Base-by-base conservation (phyloP, 192 early-diverging fungal genomes). In the Helicostylum pulchrum region DNA sequence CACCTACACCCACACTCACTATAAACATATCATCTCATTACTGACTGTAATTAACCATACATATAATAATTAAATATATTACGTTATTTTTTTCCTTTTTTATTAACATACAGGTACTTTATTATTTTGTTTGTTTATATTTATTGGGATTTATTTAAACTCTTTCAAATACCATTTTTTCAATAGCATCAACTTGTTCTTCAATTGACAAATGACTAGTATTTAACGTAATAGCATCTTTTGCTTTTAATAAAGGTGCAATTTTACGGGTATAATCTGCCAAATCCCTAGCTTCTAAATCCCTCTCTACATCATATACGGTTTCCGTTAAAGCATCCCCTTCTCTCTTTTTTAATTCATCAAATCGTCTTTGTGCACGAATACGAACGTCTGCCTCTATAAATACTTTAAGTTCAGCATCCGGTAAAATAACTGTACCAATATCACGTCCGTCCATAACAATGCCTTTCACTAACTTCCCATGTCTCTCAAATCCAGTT, bases 381-480 rank as follows among this genome's bases (percentile, higher is more conserved):
- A 89, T 77, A 47, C 74, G 72, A 21, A 81, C 75, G 52, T 82
- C 80, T 1, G 90, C 90, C 10, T 85, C 81, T 8, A 94, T 72
- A 60, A 85, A 94, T 7, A 94, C 73, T 53, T 94, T 94, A 7
- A 92, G 76, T 42, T 94, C 82, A 0, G 92, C 92, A 52, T 84
- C 67, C 0, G 92, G 89, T 31, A 92, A 79, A 1, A 94, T 82
- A 0, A 83, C 80, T 0, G 90, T 88, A 8, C 92, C 90, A 55
- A 92, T 88, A 69, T 94, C 92, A 0, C 92, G 71, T 6, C 92
- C 92, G 71, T 94, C 92, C 88, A 94, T 92, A 11, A 93, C 88
- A 36, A 90, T 62, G n/a, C 90, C 90, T 1, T 64, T 47, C 5
- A 64, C 31, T 3, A 30, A 19, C 19, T 42, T 21, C 7, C 55